Conservation (phyloP, 345 rosid genomes). For the Eucalyptus virginea region DNA sequence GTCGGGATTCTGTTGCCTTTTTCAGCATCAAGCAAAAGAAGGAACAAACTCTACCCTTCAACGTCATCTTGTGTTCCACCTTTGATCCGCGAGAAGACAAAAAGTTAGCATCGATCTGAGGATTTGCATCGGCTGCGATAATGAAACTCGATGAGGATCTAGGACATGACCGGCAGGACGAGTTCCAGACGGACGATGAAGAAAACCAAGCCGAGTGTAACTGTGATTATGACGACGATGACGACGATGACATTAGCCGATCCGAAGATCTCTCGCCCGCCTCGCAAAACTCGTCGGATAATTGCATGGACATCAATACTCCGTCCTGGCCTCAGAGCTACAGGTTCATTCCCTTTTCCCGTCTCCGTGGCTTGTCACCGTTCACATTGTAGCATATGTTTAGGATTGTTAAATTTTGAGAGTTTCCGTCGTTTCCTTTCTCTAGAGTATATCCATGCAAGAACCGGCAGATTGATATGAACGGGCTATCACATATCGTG, state of each 20-base stretch:
- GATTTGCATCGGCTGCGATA: neutral
- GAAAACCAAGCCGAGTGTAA: slow-evolving; percentile 54
- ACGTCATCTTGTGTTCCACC: neutral
- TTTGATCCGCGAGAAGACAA: neutral
- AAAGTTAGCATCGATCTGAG: neutral
- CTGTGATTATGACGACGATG: slow-evolving; percentile 14
- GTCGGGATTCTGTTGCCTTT: neutral
- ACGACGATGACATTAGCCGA: slow-evolving; percentile 5
- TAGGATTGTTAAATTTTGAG: neutral
- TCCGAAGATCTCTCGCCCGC: slow-evolving; percentile 8
- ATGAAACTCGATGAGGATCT: slow-evolving; percentile 71
- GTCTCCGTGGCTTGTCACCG: neutral
- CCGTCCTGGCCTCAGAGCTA: slow-evolving; percentile 70
- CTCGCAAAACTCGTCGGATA: neutral
- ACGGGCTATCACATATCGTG: neutral
- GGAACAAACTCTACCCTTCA: neutral
- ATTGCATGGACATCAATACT: neutral
- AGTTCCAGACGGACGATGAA: slow-evolving; percentile 67
- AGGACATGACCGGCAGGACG: slow-evolving; percentile 48
- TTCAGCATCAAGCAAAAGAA: neutral
- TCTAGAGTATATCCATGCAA: neutral
- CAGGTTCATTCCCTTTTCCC: slow-evolving; percentile 15
- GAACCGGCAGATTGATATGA: neutral
- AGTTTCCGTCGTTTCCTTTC: neutral
- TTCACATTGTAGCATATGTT: neutral